A percentile compares a stretch with the other conserved stretches of the same genome.
These are phyloP conservation scores for Lactarius sanguifluus DNA, from an alignment of 768 basidiomycete species.

Conservation along the genomic window DNA sequence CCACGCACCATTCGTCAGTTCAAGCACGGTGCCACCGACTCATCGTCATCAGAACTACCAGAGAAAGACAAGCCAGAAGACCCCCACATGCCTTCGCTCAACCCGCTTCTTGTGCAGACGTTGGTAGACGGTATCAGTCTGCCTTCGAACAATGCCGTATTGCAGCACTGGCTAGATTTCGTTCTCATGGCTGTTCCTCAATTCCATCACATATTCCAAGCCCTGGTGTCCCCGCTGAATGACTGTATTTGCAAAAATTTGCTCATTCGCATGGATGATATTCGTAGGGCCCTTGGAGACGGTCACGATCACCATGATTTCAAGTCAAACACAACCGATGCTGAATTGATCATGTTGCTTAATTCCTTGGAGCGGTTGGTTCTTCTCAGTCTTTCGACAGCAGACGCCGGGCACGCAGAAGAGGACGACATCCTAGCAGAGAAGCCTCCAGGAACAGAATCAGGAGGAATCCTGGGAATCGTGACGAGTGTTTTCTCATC, in stretches of 20 bases:
- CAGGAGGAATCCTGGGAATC: constrained; percentile 77
- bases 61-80: constrained; percentile 38
- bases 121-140: constrained; percentile 77
- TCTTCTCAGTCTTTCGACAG: constrained; percentile 61
- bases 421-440: constrained; percentile 57
- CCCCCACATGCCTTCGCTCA: constrained; percentile 49
- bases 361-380: constrained; percentile 83
- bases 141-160: constrained; percentile 67
- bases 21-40: constrained; percentile 13
- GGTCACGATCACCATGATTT: constrained; percentile 44
- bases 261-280: constrained; percentile 53
- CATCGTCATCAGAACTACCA: constrained; percentile 22
- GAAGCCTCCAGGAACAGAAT: constrained; percentile 49
- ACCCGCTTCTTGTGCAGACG: constrained; percentile 72
- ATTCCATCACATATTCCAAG: constrained; percentile 69
- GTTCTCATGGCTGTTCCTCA: constrained; percentile 87
- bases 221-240: constrained; percentile 68
- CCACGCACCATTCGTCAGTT: constrained; percentile 11
- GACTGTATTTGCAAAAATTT: constrained; percentile 80
- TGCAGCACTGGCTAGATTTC: constrained; percentile 98
- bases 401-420: constrained; percentile 50
- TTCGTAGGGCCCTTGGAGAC: constrained; percentile 32
- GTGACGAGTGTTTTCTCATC: constrained; percentile 89
- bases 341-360: constrained; percentile 81
- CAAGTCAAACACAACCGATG: constrained; percentile 61